These are phyloP conservation scores for Cyberlindnera maclurae DNA, from an alignment of 805 yeast species.

Conservation along the genomic window DNA sequence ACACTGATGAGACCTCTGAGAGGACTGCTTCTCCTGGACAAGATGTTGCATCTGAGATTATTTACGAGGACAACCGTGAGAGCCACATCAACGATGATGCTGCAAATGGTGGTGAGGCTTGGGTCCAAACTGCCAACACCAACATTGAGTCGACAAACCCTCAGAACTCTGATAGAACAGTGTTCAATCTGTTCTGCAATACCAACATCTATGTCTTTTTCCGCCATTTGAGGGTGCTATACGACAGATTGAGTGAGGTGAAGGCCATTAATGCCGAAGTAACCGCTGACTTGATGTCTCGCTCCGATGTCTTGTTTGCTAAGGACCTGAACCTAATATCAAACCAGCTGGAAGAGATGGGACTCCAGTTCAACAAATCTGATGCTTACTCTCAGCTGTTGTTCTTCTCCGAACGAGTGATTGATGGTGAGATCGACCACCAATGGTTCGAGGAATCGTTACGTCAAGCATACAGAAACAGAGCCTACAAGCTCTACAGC, in stretches of 20 bases:
- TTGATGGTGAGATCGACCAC: constrained; percentile 88
- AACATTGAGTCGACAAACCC: constrained; percentile 24
- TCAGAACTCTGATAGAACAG: constrained; percentile 35
- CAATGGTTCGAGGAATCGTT: constrained; percentile 93
- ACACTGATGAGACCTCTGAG: constrained; percentile 24
- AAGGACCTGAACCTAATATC: constrained; percentile 77
- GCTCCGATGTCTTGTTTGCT: constrained; percentile 71
- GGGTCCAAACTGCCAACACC: constrained; percentile 19
- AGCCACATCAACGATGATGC: constrained; percentile 20
- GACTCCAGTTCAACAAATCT: constrained; percentile 60
- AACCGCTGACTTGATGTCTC: constrained; percentile 57
- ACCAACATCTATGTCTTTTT: constrained; percentile 84
- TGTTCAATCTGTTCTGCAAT: constrained; percentile 78
- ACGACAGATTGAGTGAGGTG: constrained; percentile 72
- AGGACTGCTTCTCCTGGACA: constrained; percentile 15
- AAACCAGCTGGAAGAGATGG: constrained; percentile 74
- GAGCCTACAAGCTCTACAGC: constrained; percentile 88
- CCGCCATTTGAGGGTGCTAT: constrained; percentile 77
- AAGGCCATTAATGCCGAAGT: constrained; percentile 67
- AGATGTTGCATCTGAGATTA: constrained; percentile 14
- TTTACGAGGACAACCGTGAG: constrained; percentile 23
- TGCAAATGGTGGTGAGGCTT: constrained; percentile 21
- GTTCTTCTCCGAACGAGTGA: constrained; percentile 61
- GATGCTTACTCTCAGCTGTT: constrained; percentile 78
- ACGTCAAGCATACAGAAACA: constrained; percentile 91